Evolutionary conservation across 768 basidiomycete genomes (phyloP).

Genomic region (Lenzites betulinus): DNA sequence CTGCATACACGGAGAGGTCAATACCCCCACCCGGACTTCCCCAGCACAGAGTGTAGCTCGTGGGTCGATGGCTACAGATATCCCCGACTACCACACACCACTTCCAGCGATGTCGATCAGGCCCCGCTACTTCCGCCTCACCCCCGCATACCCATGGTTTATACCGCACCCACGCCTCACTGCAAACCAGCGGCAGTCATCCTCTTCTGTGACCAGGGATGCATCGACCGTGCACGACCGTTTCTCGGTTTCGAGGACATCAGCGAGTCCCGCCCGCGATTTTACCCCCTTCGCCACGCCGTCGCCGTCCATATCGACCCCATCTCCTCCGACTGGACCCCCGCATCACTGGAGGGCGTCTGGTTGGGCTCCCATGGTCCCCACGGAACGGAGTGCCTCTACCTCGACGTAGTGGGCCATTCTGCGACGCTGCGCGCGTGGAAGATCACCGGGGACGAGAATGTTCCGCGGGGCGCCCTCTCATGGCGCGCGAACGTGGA

Average conservation of each 20-base stretch:
- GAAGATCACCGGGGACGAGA: conserved; percentile 26
- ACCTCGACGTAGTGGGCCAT: conserved; percentile 7
- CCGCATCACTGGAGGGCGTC: conserved; percentile 10
- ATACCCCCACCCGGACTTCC: conserved; percentile 20
- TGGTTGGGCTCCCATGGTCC: conserved; percentile 24
- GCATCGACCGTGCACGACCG: conserved; percentile 8
- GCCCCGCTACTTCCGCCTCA: background rate
- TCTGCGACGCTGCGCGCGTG: conserved; percentile 6
- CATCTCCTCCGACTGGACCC: background rate
- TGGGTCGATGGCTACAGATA: conserved; percentile 16
- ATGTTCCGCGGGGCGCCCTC: conserved; percentile 23
- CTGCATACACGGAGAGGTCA: conserved; percentile 20
- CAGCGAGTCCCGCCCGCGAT: conserved; percentile 12
- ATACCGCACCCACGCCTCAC: conserved; percentile 1
- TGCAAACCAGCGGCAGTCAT: conserved; percentile 6
- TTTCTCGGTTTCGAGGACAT: conserved; percentile 18
- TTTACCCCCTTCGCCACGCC: conserved; percentile 19
- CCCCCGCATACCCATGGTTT: conserved; percentile 14
- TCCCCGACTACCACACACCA: background rate
- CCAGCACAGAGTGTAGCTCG: background rate
- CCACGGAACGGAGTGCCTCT: conserved; percentile 23
- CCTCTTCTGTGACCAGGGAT: conserved; percentile 7
- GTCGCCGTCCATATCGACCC: conserved; percentile 1
- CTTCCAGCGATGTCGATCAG: conserved; percentile 1
- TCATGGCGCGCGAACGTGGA: conserved; percentile 13